A percentile compares a stretch with the other conserved stretches of the same genome.
phyloP scores from a whole-genome alignment of 345 rosid species.

The Moricandia moricandioides region DNA sequence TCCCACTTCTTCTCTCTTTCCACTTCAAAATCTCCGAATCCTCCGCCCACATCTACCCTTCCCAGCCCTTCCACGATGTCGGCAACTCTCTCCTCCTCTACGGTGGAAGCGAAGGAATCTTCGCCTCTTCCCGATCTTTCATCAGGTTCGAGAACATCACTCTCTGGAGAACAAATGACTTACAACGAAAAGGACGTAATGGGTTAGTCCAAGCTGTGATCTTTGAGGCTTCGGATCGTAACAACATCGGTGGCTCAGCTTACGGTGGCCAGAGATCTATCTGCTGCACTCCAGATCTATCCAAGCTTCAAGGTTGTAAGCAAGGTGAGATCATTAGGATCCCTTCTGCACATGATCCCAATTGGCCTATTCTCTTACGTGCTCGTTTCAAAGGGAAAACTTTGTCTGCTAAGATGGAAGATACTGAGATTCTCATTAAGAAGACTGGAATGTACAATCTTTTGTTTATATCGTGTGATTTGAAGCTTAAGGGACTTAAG shows the following conservation, averaged over 20 bases:
- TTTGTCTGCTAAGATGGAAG: conserved; percentile 44
- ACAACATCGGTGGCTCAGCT: conserved; percentile 96
- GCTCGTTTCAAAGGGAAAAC: conserved; percentile 55
- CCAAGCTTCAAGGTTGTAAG: conserved; percentile 92
- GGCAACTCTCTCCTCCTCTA: conserved; percentile 86
- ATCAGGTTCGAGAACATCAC: conserved; percentile 75
- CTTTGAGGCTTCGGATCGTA: conserved; percentile 92
- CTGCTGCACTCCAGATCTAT: conserved; percentile 95
- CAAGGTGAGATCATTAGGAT: conserved; percentile 88
- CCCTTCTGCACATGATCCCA: conserved; percentile 64
- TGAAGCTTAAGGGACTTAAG: conserved; percentile 63
- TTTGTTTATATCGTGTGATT: conserved; percentile 84
- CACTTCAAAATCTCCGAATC: conserved; percentile 34
- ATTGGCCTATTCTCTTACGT: conserved; percentile 77
- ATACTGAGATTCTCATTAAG: conserved; percentile 47
- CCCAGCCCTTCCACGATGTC: conserved; percentile 64
- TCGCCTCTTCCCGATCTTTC: conserved; percentile 48
- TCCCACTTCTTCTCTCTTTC: conserved; percentile 30
- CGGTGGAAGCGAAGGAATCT: conserved; percentile 97
- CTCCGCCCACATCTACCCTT: conserved; percentile 70
- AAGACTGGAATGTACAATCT: conserved; percentile 92
- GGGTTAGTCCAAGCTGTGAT: conserved; percentile 80
- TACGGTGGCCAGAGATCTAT: conserved; percentile 98
- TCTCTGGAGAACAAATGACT: conserved; percentile 55
- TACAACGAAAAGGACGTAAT: conserved; percentile 40